Conservation (phyloP, 805 yeast genomes). For the Wickerhamomyces mucosus region DNA sequence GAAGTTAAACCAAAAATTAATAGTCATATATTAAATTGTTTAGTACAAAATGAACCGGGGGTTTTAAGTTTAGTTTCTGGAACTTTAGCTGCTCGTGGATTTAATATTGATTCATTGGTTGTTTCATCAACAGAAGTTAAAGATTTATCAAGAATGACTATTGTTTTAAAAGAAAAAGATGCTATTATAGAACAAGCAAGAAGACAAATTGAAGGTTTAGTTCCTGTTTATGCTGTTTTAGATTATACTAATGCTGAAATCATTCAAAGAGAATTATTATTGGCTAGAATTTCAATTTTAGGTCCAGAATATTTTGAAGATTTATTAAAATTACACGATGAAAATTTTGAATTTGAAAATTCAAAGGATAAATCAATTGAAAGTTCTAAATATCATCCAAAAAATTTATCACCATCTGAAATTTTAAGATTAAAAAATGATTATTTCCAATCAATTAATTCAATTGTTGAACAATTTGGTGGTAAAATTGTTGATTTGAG, state of each 20-base stretch:
- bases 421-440: constrained; percentile 89
- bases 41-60: constrained; percentile 98
- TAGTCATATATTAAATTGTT: constrained; percentile 89
- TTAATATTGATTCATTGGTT: constrained; percentile 94
- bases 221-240: constrained; percentile 95
- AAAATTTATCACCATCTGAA: constrained; percentile 81
- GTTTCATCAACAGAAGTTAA: constrained; percentile 95
- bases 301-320: constrained; percentile 99
- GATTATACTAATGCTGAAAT: constrained; percentile 88
- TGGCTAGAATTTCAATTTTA: constrained; percentile 85
- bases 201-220: constrained; percentile 95
- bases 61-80: constrained; percentile 90
- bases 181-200: constrained; percentile 97
- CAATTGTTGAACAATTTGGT: constrained; percentile 78
- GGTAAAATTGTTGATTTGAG: constrained; percentile 89
- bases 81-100: constrained; percentile 95
- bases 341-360: constrained; percentile 25
- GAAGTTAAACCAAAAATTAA: constrained; percentile 50
- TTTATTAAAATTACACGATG: constrained; percentile 73
- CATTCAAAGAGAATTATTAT: constrained; percentile 80
- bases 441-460: constrained; percentile 78
- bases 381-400: constrained; percentile 63
- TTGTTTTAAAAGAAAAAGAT: constrained; percentile 88
- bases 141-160: constrained; percentile 94
- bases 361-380: constrained; percentile 20